phyloP scores from a whole-genome alignment of 208 protist species.

The Acanthamoeba royreba region DNA sequence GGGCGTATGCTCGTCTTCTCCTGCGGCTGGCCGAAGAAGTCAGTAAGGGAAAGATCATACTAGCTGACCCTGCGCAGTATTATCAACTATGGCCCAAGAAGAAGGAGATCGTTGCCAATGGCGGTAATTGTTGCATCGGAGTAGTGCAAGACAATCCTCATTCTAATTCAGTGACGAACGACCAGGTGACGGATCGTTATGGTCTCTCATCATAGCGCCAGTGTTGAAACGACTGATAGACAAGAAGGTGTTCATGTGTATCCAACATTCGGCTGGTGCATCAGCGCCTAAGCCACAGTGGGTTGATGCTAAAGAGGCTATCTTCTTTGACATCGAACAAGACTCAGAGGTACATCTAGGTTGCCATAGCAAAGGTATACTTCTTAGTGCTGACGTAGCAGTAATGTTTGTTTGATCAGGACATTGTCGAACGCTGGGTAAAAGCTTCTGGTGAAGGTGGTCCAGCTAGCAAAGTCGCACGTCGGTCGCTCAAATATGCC shows the following conservation, averaged over 20 bases:
- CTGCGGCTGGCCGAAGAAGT: neutral
- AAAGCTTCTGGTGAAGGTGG: neutral
- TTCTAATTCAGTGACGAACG: neutral
- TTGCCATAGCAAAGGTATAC: neutral
- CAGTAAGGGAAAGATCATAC: neutral
- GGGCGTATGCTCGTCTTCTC: neutral
- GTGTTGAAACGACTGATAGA: neutral
- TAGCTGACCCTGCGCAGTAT: neutral
- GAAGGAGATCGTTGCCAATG: neutral
- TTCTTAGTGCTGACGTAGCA: no score
- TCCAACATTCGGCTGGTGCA: neutral
- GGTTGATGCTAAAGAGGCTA: neutral
- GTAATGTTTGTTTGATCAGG: neutral
- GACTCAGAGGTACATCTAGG: neutral
- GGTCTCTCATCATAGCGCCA: neutral
- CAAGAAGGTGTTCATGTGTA: constrained; percentile 25
- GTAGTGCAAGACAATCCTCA: neutral
- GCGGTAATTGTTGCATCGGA: neutral
- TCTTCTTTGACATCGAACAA: constrained; percentile 3
- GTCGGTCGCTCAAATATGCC: neutral
- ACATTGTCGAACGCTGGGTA: neutral
- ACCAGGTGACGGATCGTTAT: neutral
- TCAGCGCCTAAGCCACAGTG: neutral
- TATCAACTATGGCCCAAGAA: constrained; percentile 16
- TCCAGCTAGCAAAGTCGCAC: neutral